These are phyloP conservation scores for Wickerhamomyces sp. DNA, from an alignment of 1,139 yeast species.

Conservation along the genomic window DNA sequence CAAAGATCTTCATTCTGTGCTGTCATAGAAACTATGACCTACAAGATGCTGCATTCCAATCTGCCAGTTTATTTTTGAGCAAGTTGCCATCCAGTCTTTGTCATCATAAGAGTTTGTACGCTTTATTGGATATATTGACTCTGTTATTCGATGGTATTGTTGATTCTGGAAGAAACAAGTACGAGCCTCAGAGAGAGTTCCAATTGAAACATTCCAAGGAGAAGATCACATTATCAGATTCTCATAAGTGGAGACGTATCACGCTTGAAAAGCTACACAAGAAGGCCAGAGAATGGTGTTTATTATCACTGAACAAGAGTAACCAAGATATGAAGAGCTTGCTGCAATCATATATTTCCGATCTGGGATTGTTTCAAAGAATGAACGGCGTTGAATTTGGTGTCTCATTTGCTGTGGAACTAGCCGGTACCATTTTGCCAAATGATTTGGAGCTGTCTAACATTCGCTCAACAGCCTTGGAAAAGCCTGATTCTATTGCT, in stretches of 20 bases:
- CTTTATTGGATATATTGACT: conserved; percentile 75
- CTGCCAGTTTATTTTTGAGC: conserved; percentile 65
- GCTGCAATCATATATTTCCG: conserved; percentile 69
- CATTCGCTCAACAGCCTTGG: conserved; percentile 25
- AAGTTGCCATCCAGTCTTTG: conserved; percentile 80
- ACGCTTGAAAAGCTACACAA: conserved; percentile 59
- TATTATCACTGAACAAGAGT: conserved; percentile 46
- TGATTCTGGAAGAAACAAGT: conserved; percentile 84
- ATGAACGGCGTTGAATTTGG: conserved; percentile 57
- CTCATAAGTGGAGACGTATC: conserved; percentile 67
- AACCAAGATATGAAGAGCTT: conserved; percentile 73
- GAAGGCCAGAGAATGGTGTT: conserved; percentile 65
- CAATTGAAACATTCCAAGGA: conserved; percentile 56
- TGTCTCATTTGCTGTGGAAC: conserved; percentile 81
- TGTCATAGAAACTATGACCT: conserved; percentile 74
- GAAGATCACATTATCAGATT: conserved; percentile 66
- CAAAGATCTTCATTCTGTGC: conserved; percentile 60
- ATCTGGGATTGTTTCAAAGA: conserved; percentile 26
- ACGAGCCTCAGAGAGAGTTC: conserved; percentile 74
- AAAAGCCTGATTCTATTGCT: conserved; percentile 55
- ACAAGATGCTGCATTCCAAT: conserved; percentile 76
- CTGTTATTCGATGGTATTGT: conserved; percentile 73
- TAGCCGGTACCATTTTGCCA: conserved; percentile 70
- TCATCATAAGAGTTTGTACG: conserved; percentile 65
- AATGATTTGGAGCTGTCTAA: conserved; percentile 52